phyloP scores from a whole-genome alignment of 257 asterid species.

The Salvia splendens region DNA sequence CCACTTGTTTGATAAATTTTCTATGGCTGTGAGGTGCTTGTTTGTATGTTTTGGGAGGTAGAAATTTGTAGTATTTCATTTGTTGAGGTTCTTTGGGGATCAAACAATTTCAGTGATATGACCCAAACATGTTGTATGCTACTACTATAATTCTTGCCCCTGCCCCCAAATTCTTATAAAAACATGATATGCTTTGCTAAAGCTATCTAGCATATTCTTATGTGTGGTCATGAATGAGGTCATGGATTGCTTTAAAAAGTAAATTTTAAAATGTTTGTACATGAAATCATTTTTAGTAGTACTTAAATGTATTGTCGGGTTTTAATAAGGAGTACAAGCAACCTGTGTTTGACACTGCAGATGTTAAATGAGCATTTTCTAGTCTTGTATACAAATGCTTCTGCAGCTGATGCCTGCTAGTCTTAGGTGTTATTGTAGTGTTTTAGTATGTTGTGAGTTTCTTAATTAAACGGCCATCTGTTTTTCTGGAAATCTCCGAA shows the following conservation, averaged over 20 bases:
- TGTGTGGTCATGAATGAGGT: no score
- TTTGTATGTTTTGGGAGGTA: not conserved
- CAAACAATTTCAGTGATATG: not conserved
- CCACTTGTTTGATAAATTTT: no score
- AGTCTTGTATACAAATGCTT: not conserved
- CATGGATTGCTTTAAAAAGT: not conserved
- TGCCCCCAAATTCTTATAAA: no score
- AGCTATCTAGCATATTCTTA: no score
- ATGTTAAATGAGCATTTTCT: not conserved
- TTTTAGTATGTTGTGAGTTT: not conserved
- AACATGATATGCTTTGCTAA: no score
- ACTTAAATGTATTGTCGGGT: not conserved
- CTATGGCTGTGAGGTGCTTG: no score
- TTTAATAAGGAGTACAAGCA: not conserved
- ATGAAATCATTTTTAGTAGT: not conserved
- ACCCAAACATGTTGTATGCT: no score
- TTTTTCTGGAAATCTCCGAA: not conserved
- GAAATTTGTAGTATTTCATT: not conserved
- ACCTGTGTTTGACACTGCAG: not conserved
- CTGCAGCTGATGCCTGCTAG: not conserved
- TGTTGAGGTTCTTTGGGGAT: constrained; percentile 12
- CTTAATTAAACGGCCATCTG: not conserved
- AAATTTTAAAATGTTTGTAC: not conserved
- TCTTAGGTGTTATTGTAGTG: not conserved
- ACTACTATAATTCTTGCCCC: no score